Conservation (phyloP, 75 land plant species). For the Azolla pinnata region DNA sequence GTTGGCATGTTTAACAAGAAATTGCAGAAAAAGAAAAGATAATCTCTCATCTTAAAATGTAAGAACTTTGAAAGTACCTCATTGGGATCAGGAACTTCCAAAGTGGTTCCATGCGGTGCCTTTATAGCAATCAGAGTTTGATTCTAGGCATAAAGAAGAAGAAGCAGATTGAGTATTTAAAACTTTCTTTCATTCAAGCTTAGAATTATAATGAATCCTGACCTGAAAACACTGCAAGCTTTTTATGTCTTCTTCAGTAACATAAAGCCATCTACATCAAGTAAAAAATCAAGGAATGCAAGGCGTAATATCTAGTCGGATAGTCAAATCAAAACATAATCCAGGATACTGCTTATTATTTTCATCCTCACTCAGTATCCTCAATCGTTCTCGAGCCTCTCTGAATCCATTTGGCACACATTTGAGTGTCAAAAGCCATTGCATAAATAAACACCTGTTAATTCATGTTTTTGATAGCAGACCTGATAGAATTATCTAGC, state of each 20-base stretch:
- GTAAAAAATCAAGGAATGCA: conserved; percentile 3
- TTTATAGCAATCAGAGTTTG: conserved; percentile 89
- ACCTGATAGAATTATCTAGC: conserved; percentile 76
- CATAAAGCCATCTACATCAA: conserved; percentile 78
- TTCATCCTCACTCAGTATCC: conserved; percentile 70
- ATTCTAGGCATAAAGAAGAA: conserved; percentile 33
- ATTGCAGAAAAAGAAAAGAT: neutral
- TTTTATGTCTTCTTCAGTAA: conserved; percentile 92
- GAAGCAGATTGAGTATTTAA: neutral
- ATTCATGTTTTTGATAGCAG: no score
- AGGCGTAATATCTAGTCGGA: neutral
- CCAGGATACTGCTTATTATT: conserved; percentile 61
- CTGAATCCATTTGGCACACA: no score
- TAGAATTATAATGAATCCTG: neutral
- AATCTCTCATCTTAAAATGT: neutral
- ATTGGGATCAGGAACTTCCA: conserved; percentile 97
- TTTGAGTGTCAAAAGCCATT: neutral
- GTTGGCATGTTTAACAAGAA: neutral
- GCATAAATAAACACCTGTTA: neutral
- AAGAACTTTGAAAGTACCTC: conserved; percentile 32
- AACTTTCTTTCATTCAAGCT: neutral
- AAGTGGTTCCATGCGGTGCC: conserved; percentile 94
- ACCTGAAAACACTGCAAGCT: conserved; percentile 87
- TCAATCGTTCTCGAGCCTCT: conserved; percentile 65
- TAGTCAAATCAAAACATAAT: neutral